Evolutionary conservation across 768 basidiomycete species (phyloP), one percentile per base, ranked within the genome.

Genomic region (Fistulinella prunicolor): DNA sequence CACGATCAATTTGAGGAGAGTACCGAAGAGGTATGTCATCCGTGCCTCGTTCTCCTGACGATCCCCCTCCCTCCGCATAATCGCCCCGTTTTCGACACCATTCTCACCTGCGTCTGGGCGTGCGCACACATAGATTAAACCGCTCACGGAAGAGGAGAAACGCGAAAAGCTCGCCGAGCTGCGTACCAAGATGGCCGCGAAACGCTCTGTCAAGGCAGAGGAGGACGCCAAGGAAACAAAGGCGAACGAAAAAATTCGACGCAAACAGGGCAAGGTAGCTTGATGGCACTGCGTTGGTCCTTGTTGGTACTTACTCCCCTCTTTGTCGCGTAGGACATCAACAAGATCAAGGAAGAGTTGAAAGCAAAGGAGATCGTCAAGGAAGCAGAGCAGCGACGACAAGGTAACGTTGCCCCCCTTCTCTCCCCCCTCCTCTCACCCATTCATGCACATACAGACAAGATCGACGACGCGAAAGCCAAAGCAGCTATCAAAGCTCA

Each of bases 1-100:
- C 95, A 99, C 63, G 85, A 92, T 66, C 85, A 94, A 56, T 98
- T 97, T 54, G 94, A 96, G 64, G 95, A 97, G 62, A 93, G 89
- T 2, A 89, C 83, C 0, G 94, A 98, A 60, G 95, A 97, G 78
- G 93, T 90, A 39, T 42, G 43, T 40, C 26, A 12, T 13, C n/a
- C n/a, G 42, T 17, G 9, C 3, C 30, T 28, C 28, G 26, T 16
- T 17, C 12, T 17, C 35, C 28, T 28, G 28, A 28, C 12, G 7
- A 28, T 28, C 7, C 28, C 7, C 28, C 7, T 28, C 28, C 12
- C 12, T 12, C 28, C 28, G 6, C 28, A n/a, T n/a, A n/a, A n/a
- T n/a, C n/a, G n/a, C n/a, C n/a, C n/a, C n/a, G n/a, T n/a, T n/a
- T n/a, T n/a, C n/a, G n/a, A n/a, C n/a, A n/a, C n/a, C n/a, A n/a